Evolutionary conservation across 2,329 filamentous ascomycete genomes (phyloP).

Genomic region (Cladosporium sp.): DNA sequence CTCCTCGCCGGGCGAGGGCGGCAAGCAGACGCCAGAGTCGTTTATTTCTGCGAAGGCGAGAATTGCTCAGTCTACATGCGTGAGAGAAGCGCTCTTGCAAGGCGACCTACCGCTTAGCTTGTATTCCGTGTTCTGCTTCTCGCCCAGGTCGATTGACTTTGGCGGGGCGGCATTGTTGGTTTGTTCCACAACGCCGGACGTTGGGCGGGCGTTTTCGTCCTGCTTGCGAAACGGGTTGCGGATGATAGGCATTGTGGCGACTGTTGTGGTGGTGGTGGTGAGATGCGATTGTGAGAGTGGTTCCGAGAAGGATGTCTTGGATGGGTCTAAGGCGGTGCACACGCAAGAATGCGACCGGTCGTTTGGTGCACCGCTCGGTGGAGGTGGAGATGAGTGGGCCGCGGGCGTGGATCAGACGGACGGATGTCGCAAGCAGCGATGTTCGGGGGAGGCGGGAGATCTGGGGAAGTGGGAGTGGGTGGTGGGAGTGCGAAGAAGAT

Average conservation of each 20-base stretch:
- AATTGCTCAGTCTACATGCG: conserved; percentile 4
- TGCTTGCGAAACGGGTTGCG: conserved; percentile 36
- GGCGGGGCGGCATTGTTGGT: conserved; percentile 27
- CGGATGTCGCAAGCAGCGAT: conserved; percentile 10
- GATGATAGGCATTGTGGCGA: conserved; percentile 32
- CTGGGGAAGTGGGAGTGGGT: conserved; percentile 1
- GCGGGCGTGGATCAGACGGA: conserved; percentile 3
- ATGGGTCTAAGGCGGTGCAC: background rate
- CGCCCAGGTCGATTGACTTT: conserved; percentile 34
- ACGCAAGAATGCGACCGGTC: conserved; percentile 12
- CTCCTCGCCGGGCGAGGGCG: conserved; percentile 89
- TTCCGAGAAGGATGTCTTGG: conserved; percentile 4
- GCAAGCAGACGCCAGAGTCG: conserved; percentile 90
- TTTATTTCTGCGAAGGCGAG: conserved; percentile 69
- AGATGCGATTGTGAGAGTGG: background rate
- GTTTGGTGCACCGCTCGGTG: conserved; percentile 3
- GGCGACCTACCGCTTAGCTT: conserved; percentile 46
- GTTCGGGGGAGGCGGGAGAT: conserved; percentile 1
- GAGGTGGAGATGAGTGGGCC: conserved; percentile 7
- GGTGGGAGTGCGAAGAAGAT: background rate
- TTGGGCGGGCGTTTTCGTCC: conserved; percentile 32
- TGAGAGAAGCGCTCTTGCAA: conserved; percentile 26
- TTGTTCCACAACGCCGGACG: conserved; percentile 5
- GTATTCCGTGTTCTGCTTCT: conserved; percentile 44
- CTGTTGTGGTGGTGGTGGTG: background rate